Percentiles rank a stretch among this genome's conserved stretches.
These are phyloP conservation scores for Naegleria gruberi DNA, from an alignment of 208 protist genomes.

Conservation along the genomic window DNA sequence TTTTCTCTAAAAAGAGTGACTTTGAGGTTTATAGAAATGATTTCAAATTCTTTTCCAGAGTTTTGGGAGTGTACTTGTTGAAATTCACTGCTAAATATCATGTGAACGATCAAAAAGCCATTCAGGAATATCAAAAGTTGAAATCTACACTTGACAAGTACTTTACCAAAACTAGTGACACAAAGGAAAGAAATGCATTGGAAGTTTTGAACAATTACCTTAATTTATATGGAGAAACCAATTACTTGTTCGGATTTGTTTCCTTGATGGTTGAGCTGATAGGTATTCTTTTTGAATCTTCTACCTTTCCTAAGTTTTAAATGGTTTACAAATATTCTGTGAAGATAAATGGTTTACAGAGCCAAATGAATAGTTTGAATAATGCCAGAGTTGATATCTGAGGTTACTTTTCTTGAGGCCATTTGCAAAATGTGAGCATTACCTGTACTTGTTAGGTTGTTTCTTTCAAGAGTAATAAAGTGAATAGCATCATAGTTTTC, in stretches of 20 bases:
- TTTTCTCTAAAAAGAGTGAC: not conserved
- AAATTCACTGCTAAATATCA: not conserved
- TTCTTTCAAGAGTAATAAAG: not conserved
- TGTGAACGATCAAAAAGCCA: not conserved
- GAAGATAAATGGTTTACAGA: no score
- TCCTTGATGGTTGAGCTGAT: not conserved
- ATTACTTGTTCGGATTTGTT: not conserved
- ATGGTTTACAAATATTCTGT: no score
- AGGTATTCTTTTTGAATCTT: not conserved
- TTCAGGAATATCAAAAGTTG: not conserved
- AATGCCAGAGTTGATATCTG: not conserved
- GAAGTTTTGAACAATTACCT: not conserved
- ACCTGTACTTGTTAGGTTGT: not conserved
- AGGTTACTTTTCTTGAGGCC: not conserved
- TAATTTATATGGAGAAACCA: not conserved
- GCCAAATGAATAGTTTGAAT: not conserved
- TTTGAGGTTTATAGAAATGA: not conserved
- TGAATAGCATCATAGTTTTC: not conserved
- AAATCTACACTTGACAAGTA: not conserved
- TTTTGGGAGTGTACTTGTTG: not conserved
- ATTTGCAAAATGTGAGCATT: not conserved
- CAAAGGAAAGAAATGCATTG: not conserved
- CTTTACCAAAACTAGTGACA: not conserved
- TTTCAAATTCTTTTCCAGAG: not conserved
- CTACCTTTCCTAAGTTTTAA: no score